A percentile compares a stretch with the other conserved stretches of the same genome.
Conservation (phyloP, 2,329 filamentous ascomycete genomes). For the Macrophomina tecta region DNA sequence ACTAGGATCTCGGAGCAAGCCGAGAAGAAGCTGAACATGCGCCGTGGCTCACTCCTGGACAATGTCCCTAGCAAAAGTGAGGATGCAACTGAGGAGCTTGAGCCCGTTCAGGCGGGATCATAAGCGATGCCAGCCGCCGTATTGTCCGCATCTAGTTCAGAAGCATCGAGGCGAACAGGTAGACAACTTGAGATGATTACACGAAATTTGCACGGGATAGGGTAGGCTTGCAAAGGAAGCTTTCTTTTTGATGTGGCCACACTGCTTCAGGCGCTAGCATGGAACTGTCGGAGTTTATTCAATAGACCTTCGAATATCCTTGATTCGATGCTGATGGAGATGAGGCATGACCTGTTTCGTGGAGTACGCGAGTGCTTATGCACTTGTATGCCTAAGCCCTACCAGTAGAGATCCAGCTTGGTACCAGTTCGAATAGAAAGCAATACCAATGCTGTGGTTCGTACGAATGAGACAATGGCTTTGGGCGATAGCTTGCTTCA, state of each 20-base stretch:
- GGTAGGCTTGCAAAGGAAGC: neutral
- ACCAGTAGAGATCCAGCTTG: no score
- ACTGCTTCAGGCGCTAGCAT: constrained; percentile 1
- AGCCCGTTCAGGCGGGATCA: neutral
- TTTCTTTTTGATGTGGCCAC: neutral
- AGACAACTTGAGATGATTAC: constrained; percentile 22
- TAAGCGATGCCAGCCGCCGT: neutral
- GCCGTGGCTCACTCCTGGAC: constrained; percentile 30
- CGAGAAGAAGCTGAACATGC: constrained; percentile 56
- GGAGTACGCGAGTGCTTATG: neutral
- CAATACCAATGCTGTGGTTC: no score
- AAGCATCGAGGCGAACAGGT: constrained; percentile 15
- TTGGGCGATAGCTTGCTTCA: no score
- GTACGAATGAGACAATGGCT: no score
- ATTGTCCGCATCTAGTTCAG: neutral
- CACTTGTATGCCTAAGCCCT: no score
- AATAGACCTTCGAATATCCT: constrained; percentile 1
- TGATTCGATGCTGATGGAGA: neutral
- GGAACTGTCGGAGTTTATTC: neutral
- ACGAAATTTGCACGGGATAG: constrained; percentile 13
- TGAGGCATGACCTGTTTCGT: neutral
- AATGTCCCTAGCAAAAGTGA: constrained; percentile 7
- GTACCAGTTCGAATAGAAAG: no score
- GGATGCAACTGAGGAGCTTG: neutral
- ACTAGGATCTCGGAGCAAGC: constrained; percentile 62